phyloP scores from a whole-genome alignment of 345 rosid genomes.

The Ceriops decandra region DNA sequence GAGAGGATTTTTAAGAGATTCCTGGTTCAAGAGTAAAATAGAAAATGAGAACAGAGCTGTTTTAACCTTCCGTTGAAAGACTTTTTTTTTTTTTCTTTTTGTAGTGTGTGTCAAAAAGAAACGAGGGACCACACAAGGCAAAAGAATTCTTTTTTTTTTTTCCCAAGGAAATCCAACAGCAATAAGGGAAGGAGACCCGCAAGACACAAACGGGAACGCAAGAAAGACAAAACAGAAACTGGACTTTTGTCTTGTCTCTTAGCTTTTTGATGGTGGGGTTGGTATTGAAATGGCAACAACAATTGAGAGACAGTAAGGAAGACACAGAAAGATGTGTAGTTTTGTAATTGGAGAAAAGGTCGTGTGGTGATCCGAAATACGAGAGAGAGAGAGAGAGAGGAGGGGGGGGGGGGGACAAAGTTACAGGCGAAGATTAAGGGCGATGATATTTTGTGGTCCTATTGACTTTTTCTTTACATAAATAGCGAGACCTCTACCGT shows the following conservation, averaged over 20 bases:
- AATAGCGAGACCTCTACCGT: background rate
- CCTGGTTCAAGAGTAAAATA: background rate
- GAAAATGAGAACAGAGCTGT: background rate
- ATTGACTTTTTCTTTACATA: background rate
- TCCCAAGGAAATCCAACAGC: background rate
- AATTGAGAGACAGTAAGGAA: background rate
- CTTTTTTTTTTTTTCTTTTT: background rate
- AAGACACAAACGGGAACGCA: background rate
- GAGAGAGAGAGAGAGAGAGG: conserved; percentile 23
- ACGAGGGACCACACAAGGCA: background rate
- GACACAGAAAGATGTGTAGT: conserved; percentile 8
- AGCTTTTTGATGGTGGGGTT: conserved; percentile 18
- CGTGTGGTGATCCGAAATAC: conserved; percentile 71
- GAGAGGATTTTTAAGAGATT: background rate
- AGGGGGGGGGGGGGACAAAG: conserved; percentile 5
- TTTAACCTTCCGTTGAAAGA: background rate
- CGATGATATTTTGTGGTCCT: background rate
- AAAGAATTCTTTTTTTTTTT: background rate
- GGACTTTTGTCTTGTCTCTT: conserved; percentile 9
- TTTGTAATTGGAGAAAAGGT: conserved; percentile 32
- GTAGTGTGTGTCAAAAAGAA: background rate
- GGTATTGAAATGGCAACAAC: conserved; percentile 15
- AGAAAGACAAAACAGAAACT: conserved; percentile 8
- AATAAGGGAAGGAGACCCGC: background rate
- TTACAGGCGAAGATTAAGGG: conserved; percentile 10